phyloP scores from a whole-genome alignment of 2,329 filamentous ascomycete genomes.

The Scytalidium sp. region DNA sequence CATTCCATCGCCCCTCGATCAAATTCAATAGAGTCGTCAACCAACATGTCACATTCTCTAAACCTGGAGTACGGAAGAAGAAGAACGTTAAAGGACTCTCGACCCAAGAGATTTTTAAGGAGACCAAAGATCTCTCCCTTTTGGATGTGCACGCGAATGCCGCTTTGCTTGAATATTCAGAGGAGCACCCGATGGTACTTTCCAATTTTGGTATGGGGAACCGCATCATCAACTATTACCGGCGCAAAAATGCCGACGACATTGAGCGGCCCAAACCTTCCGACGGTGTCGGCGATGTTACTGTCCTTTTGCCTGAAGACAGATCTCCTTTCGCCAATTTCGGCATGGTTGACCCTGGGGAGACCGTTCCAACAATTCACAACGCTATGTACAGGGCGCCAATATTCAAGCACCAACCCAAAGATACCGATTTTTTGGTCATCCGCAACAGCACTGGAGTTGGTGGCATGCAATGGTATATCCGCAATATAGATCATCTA shows the following conservation, averaged over 20 bases:
- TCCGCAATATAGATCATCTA: conserved; percentile 88
- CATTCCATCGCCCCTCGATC: conserved; percentile 80
- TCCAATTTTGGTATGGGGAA: conserved; percentile 98
- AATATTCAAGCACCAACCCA: conserved; percentile 81
- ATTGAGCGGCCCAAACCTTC: conserved; percentile 34
- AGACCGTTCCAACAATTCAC: conserved; percentile 86
- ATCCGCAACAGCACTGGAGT: conserved; percentile 77
- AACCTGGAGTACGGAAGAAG: conserved; percentile 71
- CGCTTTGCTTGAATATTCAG: conserved; percentile 90
- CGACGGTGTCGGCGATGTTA: conserved; percentile 83
- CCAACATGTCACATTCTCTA: conserved; percentile 68
- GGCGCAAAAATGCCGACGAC: conserved; percentile 69
- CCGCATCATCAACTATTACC: conserved; percentile 94
- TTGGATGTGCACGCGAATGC: conserved; percentile 80
- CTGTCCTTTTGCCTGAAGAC: conserved; percentile 86
- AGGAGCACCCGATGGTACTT: conserved; percentile 85
- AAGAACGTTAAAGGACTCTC: conserved; percentile 80
- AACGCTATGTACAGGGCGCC: conserved; percentile 96
- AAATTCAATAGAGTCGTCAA: conserved; percentile 67
- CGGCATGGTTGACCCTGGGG: conserved; percentile 85
- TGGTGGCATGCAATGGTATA: conserved; percentile 74
- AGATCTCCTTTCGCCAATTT: conserved; percentile 96
- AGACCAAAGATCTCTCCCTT: conserved; percentile 78
- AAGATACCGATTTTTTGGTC: conserved; percentile 81
- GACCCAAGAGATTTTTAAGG: conserved; percentile 73